A percentile compares a stretch with the other conserved stretches of the same genome.
Evolutionary conservation across 305 asterid species (phyloP).

Genomic region (Fraxinus albicans): DNA sequence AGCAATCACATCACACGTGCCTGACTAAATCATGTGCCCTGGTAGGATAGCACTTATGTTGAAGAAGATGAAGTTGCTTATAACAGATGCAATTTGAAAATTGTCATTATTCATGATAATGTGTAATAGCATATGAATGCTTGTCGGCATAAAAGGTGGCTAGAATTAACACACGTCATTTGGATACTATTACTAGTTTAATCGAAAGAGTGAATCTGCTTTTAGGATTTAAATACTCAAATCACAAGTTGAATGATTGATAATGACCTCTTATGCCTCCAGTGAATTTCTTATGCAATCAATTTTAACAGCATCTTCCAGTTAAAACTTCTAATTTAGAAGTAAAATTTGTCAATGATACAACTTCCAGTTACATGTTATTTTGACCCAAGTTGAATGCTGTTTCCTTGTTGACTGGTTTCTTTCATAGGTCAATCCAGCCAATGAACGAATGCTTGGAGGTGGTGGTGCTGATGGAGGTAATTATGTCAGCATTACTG

Average conservation of each 20-base stretch:
- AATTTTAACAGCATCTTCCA: not conserved
- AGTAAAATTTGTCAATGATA: not conserved
- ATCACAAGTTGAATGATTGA: not conserved
- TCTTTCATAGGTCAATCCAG: constrained; percentile 77
- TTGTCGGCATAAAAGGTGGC: not conserved
- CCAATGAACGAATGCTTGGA: constrained; percentile 88
- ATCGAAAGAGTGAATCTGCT: not conserved
- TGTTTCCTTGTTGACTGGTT: constrained; percentile 16
- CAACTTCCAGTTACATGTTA: not conserved
- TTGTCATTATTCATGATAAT: not conserved
- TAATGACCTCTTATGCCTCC: not conserved
- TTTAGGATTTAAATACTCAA: not conserved
- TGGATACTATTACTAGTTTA: not conserved
- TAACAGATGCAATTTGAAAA: not conserved
- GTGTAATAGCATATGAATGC: not conserved
- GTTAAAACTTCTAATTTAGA: not conserved
- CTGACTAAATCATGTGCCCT: not conserved
- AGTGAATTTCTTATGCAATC: not conserved
- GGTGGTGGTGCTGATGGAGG: constrained; percentile 99
- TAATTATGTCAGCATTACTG: constrained; percentile 23
- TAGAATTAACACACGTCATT: not conserved
- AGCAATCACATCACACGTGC: not conserved
- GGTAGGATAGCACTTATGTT: not conserved
- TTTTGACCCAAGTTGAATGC: not conserved
- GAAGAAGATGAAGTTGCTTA: not conserved